phyloP scores from a whole-genome alignment of 2,329 filamentous ascomycete species.

The Pseudocercospora musae region DNA sequence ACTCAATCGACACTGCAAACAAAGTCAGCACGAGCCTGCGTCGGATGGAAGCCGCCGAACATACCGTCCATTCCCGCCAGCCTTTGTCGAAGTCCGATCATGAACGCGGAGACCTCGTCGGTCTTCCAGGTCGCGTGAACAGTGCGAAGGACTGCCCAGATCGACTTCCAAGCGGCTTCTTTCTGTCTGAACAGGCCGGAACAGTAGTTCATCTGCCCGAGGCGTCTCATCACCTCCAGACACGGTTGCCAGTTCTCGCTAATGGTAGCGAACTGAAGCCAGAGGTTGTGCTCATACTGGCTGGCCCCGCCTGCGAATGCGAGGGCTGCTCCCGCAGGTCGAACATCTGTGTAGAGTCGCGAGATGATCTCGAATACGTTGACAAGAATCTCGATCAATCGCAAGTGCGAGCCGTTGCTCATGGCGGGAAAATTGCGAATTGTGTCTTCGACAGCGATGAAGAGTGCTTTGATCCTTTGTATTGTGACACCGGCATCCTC shows the following conservation, averaged over 20 bases:
- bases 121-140: background rate
- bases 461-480: conserved; percentile 10
- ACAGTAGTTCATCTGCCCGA: background rate
- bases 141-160: background rate
- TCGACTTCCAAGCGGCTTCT: background rate
- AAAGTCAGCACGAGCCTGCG: background rate
- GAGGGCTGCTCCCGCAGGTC: background rate
- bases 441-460: conserved; percentile 10
- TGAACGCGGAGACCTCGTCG: background rate
- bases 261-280: conserved; percentile 16
- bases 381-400: conserved; percentile 5
- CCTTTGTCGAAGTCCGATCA: background rate
- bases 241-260: conserved; percentile 14
- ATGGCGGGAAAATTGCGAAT: conserved; percentile 6
- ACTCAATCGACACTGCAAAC: background rate
- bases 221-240: conserved; percentile 10
- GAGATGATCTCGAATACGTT: conserved; percentile 2
- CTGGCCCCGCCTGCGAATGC: conserved; percentile 16
- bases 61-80: conserved; percentile 10
- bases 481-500: conserved; percentile 15
- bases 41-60: background rate
- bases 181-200: background rate
- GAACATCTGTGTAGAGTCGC: background rate
- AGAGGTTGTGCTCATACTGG: conserved; percentile 20
- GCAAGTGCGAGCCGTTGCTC: conserved; percentile 2